A percentile compares a stretch with the other conserved stretches of the same genome.
phyloP scores from a whole-genome alignment of 2,329 filamentous ascomycete genomes.

The Fusarium kyushuense region DNA sequence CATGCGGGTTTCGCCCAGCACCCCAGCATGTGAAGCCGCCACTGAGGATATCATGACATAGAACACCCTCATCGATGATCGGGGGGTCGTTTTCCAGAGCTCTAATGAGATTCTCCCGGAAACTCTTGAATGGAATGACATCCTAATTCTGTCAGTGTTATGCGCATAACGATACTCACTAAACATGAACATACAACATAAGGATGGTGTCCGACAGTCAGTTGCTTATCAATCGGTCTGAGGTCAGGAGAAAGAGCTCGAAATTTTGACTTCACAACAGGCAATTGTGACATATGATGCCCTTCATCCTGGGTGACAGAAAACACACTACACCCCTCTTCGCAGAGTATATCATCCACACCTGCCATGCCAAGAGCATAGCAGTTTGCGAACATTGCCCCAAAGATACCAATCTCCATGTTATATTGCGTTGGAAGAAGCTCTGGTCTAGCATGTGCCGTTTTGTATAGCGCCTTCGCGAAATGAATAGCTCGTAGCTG shows the following conservation, averaged over 20 bases:
- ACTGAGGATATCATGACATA: conserved; percentile 53
- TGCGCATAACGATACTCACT: background rate
- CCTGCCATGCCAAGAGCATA: conserved; percentile 51
- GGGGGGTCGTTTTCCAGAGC: conserved; percentile 43
- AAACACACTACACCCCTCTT: conserved; percentile 51
- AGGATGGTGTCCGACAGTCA: conserved; percentile 52
- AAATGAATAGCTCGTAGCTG: conserved; percentile 42
- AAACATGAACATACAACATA: conserved; percentile 47
- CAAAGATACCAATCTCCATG: conserved; percentile 48
- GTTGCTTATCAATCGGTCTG: conserved; percentile 50
- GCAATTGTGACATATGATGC: conserved; percentile 44
- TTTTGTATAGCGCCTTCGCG: conserved; percentile 34
- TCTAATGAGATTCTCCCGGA: conserved; percentile 50
- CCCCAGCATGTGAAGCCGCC: conserved; percentile 57
- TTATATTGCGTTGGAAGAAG: conserved; percentile 34
- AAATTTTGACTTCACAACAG: conserved; percentile 45
- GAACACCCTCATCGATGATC: conserved; percentile 52
- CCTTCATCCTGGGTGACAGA: conserved; percentile 43
- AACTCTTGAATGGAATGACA: conserved; percentile 51
- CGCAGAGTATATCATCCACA: conserved; percentile 43
- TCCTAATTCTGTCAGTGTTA: conserved; percentile 44
- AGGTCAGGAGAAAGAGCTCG: conserved; percentile 46
- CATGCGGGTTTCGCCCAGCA: conserved; percentile 43
- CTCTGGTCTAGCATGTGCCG: conserved; percentile 28
- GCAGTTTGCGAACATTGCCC: conserved; percentile 54